A percentile compares a stretch with the other conserved stretches of the same genome.
Conservation (phyloP, 1,284 basidiomycete genomes). For the Phlebopus sp. region DNA sequence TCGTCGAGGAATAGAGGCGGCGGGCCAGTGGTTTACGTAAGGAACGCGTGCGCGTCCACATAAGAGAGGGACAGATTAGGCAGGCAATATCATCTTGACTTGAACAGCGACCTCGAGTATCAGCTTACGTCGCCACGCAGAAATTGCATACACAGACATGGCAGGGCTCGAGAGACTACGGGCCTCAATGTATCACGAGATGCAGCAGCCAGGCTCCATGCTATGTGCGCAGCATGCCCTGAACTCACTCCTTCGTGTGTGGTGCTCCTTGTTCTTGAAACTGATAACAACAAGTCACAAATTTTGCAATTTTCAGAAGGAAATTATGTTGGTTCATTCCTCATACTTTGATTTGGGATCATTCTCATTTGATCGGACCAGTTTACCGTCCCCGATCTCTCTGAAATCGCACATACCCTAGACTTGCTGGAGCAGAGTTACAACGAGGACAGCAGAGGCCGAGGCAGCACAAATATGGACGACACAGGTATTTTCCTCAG, state of each 20-base stretch:
- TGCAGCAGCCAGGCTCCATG: slow-evolving; percentile 73
- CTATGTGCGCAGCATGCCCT: slow-evolving; percentile 85
- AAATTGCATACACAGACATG: slow-evolving; percentile 38
- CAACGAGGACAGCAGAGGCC: slow-evolving; percentile 42
- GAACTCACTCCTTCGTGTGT: slow-evolving; percentile 71
- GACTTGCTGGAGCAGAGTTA: slow-evolving; percentile 64
- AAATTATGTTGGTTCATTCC: slow-evolving; percentile 53
- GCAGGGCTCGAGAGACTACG: slow-evolving; percentile 52
- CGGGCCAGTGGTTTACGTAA: slow-evolving; percentile 30
- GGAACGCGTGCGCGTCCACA: slow-evolving; percentile 34
- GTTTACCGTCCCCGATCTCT: slow-evolving; percentile 87
- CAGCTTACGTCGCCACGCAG: slow-evolving; percentile 11
- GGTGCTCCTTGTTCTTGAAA: slow-evolving; percentile 1
- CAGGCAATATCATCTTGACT: slow-evolving; percentile 9
- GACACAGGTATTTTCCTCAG: slow-evolving; percentile 59
- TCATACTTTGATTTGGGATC: background rate
- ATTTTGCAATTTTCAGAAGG: slow-evolving; percentile 48
- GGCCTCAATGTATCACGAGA: slow-evolving; percentile 72
- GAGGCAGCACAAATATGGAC: slow-evolving; percentile 79
- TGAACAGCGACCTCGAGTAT: slow-evolving; percentile 7
- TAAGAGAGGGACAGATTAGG: slow-evolving; percentile 18
- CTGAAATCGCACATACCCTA: slow-evolving; percentile 70
- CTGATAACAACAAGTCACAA: slow-evolving; percentile 9
- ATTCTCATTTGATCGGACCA: slow-evolving; percentile 32
- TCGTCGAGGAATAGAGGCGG: no score